Conservation (phyloP, 2,329 filamentous ascomycete genomes). For the Curvularia lunata region DNA sequence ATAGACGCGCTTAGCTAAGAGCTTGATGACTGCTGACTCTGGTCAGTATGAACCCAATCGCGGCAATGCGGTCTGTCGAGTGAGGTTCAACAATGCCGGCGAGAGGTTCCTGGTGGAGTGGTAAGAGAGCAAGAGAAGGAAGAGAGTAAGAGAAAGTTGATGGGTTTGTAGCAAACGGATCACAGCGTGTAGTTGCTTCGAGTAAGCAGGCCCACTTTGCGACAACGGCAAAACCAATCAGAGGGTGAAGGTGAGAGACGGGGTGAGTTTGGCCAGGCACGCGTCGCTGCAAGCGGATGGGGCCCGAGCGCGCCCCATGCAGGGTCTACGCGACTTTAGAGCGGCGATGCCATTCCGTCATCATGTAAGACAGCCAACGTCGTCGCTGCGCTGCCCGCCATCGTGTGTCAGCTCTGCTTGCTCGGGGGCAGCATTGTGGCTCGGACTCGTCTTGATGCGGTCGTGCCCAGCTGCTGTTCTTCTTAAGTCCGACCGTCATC, state of each 20-base stretch:
- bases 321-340: conserved; percentile 13
- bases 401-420: not conserved
- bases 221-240: conserved; percentile 2
- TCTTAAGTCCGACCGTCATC: not conserved
- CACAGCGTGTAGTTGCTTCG: not conserved
- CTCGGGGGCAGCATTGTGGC: not conserved
- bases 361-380: conserved; percentile 4
- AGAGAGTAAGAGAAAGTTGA: too few relatives aligned
- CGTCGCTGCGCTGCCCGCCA: not conserved
- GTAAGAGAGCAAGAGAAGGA: too few relatives aligned
- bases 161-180: not conserved
- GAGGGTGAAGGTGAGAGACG: conserved; percentile 11
- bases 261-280: conserved; percentile 3
- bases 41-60: not conserved
- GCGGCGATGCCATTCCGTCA: conserved; percentile 19
- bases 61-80: too few relatives aligned
- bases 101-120: too few relatives aligned
- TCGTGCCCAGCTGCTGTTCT: not conserved
- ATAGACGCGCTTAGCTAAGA: not conserved
- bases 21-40: not conserved
- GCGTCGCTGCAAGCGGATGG: not conserved
- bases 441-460: too few relatives aligned
- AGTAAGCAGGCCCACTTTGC: not conserved
- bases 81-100: too few relatives aligned
- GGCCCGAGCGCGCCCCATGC: conserved; percentile 11